Evolutionary conservation across 805 yeast genomes (phyloP).

Genomic region (Starmerella kuoi): DNA sequence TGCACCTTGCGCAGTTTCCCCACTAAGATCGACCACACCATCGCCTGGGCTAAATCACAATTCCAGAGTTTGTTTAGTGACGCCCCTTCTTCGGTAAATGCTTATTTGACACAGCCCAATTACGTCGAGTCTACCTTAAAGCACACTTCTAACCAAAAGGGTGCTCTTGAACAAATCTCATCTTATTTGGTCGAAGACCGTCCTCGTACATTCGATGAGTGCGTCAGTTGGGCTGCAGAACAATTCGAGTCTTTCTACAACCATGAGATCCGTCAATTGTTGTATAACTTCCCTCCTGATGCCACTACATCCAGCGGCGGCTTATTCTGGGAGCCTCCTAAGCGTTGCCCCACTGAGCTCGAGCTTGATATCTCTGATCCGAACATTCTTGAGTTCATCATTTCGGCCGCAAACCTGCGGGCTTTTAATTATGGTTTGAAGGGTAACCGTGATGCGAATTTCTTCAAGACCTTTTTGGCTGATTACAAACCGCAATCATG

Average conservation of each 20-base stretch:
- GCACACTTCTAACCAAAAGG: slow-evolving; percentile 84
- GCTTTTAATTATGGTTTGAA: slow-evolving; percentile 85
- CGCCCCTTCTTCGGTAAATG: slow-evolving; percentile 84
- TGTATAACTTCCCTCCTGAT: slow-evolving; percentile 90
- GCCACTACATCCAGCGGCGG: slow-evolving; percentile 82
- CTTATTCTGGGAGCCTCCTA: slow-evolving; percentile 96
- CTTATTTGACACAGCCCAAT: slow-evolving; percentile 81
- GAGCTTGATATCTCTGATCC: slow-evolving; percentile 59
- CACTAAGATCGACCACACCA: slow-evolving; percentile 94
- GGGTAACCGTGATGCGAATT: slow-evolving; percentile 45
- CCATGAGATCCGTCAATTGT: slow-evolving; percentile 77
- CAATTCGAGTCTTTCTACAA: slow-evolving; percentile 78
- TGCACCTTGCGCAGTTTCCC: slow-evolving; percentile 98
- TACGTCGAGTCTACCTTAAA: slow-evolving; percentile 84
- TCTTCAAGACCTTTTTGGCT: slow-evolving; percentile 40
- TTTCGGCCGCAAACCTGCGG: slow-evolving; percentile 81
- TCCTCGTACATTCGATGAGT: slow-evolving; percentile 84
- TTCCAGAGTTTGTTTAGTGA: slow-evolving; percentile 88
- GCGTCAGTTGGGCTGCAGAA: slow-evolving; percentile 86
- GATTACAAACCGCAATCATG: slow-evolving; percentile 48
- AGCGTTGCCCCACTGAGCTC: slow-evolving; percentile 87
- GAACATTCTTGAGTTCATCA: slow-evolving; percentile 71
- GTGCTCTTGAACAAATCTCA: slow-evolving; percentile 63
- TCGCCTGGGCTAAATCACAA: slow-evolving; percentile 95
- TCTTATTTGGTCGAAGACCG: slow-evolving; percentile 61